phyloP scores from a whole-genome alignment of 2,329 filamentous ascomycete species.

The Ophiocordyceps camponoti-leonardi region DNA sequence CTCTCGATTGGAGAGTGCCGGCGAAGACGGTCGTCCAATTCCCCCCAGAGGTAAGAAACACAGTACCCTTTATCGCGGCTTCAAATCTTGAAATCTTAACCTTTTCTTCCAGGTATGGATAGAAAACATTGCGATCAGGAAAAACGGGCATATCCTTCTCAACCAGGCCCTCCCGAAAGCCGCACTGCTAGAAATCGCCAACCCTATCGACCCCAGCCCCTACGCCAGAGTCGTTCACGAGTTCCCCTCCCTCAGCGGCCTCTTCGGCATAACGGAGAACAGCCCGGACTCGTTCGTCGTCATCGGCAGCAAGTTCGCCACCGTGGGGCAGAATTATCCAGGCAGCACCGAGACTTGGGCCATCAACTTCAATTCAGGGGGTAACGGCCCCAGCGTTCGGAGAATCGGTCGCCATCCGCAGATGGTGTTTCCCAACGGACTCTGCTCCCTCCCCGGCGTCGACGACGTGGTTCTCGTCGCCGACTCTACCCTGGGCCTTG shows the following conservation, averaged over 20 bases:
- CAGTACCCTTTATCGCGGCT: no score
- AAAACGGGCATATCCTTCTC: slow-evolving; percentile 2
- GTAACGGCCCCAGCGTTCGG: neutral
- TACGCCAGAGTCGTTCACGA: neutral
- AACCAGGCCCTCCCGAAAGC: slow-evolving; percentile 1
- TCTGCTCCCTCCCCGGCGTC: neutral
- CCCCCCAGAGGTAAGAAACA: neutral
- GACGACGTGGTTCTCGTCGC: neutral
- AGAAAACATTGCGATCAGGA: slow-evolving; percentile 3
- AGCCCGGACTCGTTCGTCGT: slow-evolving; percentile 1
- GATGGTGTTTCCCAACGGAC: neutral
- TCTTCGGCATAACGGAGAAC: slow-evolving; percentile 2
- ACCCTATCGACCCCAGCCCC: neutral
- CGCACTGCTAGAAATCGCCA: neutral
- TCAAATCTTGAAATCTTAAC: no score
- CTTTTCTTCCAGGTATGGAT: no score
- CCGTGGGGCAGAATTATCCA: neutral
- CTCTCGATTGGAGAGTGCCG: neutral
- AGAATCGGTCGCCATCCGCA: neutral
- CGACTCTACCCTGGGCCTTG: neutral
- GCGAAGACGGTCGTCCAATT: neutral
- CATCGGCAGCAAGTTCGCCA: slow-evolving; percentile 1
- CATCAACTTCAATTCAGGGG: neutral
- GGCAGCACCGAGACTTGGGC: neutral
- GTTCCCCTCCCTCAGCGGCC: neutral